Conservation (phyloP, 495 filamentous ascomycete species). For the Penicillium flavigenum region DNA sequence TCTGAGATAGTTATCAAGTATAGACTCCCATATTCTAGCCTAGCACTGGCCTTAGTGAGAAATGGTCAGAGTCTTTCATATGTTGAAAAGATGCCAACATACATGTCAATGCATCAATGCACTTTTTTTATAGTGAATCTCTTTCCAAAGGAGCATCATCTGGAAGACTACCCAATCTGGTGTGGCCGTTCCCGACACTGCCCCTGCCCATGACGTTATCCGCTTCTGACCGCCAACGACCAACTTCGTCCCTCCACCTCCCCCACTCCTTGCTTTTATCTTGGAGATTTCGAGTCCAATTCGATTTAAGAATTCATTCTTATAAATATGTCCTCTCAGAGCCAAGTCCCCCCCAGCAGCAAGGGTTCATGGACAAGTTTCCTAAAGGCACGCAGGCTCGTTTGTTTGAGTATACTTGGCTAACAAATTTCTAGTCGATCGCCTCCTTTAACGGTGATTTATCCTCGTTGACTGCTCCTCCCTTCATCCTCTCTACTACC, state of each 20-base stretch:
- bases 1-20: too few relatives aligned
- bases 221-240: slow-evolving; percentile 27
- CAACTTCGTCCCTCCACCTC: neutral
- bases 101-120: too few relatives aligned
- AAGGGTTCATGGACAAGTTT: slow-evolving; percentile 57
- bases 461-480: slow-evolving; percentile 87
- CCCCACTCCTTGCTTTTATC: slow-evolving; percentile 1
- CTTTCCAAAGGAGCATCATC: neutral
- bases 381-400: slow-evolving; percentile 43
- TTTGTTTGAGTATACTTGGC: neutral
- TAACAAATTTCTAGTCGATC: slow-evolving; percentile 63
- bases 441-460: slow-evolving; percentile 96
- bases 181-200: slow-evolving; percentile 14
- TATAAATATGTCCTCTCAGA: slow-evolving; percentile 34
- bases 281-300: slow-evolving; percentile 8
- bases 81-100: too few relatives aligned
- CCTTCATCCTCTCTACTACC: slow-evolving; percentile 91
- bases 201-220: slow-evolving; percentile 27
- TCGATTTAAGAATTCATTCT: neutral
- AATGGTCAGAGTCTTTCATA: too few relatives aligned
- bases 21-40: too few relatives aligned
- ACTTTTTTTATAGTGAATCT: neutral
- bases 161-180: neutral
- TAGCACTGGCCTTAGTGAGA: too few relatives aligned
- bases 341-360: slow-evolving; percentile 39